phyloP scores from a whole-genome alignment of 2,329 filamentous ascomycete genomes.

The Fusarium graminum region DNA sequence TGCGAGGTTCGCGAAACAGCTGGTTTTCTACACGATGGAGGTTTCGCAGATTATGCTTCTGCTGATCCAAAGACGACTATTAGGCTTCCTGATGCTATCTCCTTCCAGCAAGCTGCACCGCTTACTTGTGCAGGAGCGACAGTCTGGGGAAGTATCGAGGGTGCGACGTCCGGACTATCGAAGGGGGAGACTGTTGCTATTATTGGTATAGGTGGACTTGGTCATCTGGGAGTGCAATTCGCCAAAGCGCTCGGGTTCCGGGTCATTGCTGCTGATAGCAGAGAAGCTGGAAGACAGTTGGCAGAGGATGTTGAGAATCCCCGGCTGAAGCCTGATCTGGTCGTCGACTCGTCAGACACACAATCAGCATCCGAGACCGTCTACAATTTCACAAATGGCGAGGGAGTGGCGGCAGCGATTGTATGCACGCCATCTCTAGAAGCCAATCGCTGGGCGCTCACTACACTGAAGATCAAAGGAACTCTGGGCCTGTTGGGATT shows the following conservation, averaged over 20 bases:
- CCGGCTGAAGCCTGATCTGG: not conserved
- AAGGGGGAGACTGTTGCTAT: constrained; percentile 1
- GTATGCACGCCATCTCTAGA: constrained; percentile 9
- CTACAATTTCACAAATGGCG: constrained; percentile 8
- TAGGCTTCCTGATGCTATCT: not conserved
- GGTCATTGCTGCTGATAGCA: constrained; percentile 15
- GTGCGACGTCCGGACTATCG: not conserved
- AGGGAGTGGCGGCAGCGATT: constrained; percentile 11
- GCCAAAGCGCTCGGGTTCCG: constrained; percentile 17
- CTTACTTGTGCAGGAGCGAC: constrained; percentile 21
- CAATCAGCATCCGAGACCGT: constrained; percentile 1
- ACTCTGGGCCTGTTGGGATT: constrained; percentile 12
- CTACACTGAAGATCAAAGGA: constrained; percentile 6
- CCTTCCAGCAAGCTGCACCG: constrained; percentile 16
- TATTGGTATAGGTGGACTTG: constrained; percentile 11
- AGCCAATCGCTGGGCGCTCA: constrained; percentile 21
- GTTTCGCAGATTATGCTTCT: constrained; percentile 13
- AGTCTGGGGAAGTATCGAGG: constrained; percentile 17
- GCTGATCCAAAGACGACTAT: constrained; percentile 7
- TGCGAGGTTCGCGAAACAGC: constrained; percentile 10
- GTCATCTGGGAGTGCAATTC: constrained; percentile 19
- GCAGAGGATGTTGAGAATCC: constrained; percentile 8
- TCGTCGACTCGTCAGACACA: constrained; percentile 15
- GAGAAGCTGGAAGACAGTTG: constrained; percentile 18
- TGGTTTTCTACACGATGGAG: constrained; percentile 21